These are phyloP conservation scores for Malassezia vespertilionis DNA, from an alignment of 1,284 basidiomycete genomes.

Conservation along the genomic window DNA sequence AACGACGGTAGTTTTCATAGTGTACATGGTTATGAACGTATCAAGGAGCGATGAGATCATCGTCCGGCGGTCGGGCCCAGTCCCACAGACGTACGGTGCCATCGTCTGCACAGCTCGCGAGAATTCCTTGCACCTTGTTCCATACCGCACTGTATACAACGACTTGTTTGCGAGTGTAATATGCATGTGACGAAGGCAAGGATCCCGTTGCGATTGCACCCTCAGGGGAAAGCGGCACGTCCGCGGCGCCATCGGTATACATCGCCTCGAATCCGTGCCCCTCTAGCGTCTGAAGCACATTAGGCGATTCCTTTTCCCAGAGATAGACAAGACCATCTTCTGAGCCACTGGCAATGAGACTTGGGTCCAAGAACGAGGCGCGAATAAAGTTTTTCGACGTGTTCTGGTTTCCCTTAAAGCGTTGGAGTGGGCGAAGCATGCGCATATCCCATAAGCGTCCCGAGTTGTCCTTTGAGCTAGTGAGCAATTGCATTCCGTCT, in stretches of 20 bases:
- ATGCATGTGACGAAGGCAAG: background rate
- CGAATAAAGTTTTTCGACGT: slow-evolving; percentile 52
- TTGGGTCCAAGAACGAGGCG: slow-evolving; percentile 48
- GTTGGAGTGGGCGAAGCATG: slow-evolving; percentile 46
- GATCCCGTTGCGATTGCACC: background rate
- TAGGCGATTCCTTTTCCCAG: slow-evolving; percentile 44
- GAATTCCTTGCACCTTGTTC: slow-evolving; percentile 46
- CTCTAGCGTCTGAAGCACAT: slow-evolving; percentile 43
- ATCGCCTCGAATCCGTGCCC: slow-evolving; percentile 30
- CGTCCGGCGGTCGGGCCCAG: slow-evolving; percentile 17
- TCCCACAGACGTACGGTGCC: slow-evolving; percentile 50
- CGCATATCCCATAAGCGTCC: slow-evolving; percentile 42
- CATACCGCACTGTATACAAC: slow-evolving; percentile 50
- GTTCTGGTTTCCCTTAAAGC: slow-evolving; percentile 52
- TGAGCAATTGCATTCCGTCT: slow-evolving; percentile 50
- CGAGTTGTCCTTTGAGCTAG: slow-evolving; percentile 51
- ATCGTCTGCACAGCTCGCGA: slow-evolving; percentile 50
- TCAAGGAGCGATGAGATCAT: background rate
- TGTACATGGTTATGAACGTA: background rate
- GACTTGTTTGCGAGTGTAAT: slow-evolving; percentile 11
- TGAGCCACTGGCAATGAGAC: slow-evolving; percentile 49
- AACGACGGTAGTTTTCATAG: background rate
- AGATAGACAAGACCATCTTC: slow-evolving; percentile 49
- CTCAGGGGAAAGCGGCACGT: background rate
- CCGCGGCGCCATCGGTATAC: background rate